phyloP scores from a whole-genome alignment of 2,329 filamentous ascomycete species.

The Neoscytalidium dimidiatum region DNA sequence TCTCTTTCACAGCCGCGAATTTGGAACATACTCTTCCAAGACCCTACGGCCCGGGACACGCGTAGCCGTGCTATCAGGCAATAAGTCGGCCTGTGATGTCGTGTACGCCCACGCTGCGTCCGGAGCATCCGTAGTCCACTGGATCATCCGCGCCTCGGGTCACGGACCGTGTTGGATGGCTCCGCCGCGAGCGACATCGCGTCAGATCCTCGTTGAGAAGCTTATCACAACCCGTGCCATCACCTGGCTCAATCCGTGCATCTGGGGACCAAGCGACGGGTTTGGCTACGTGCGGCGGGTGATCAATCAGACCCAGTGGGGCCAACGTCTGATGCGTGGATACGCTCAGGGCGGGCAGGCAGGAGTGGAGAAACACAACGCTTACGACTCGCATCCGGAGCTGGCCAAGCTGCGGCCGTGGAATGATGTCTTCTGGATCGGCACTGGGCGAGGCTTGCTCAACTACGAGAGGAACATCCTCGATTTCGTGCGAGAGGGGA shows the following conservation, averaged over 20 bases:
- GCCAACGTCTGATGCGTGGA: slow-evolving; percentile 54
- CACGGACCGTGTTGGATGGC: slow-evolving; percentile 63
- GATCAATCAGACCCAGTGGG: slow-evolving; percentile 59
- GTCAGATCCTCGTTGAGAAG: slow-evolving; percentile 69
- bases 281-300: slow-evolving; percentile 56
- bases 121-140: slow-evolving; percentile 49
- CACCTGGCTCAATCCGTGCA: slow-evolving; percentile 74
- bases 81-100: slow-evolving; percentile 65
- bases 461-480: slow-evolving; percentile 63
- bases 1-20: slow-evolving; percentile 60
- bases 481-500: slow-evolving; percentile 55
- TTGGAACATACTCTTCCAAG: slow-evolving; percentile 43
- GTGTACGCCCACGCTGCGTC: slow-evolving; percentile 57
- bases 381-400: slow-evolving; percentile 45
- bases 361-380: slow-evolving; percentile 53
- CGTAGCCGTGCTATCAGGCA: slow-evolving; percentile 60
- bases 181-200: slow-evolving; percentile 63
- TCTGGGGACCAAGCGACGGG: slow-evolving; percentile 67
- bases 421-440: slow-evolving; percentile 53
- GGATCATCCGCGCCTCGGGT: slow-evolving; percentile 59
- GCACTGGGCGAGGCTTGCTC: slow-evolving; percentile 58
- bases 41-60: slow-evolving; percentile 39
- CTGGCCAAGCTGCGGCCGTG: slow-evolving; percentile 45
- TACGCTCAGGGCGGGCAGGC: slow-evolving; percentile 60
- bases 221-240: slow-evolving; percentile 67